Percentiles rank a stretch among this genome's conserved stretches.
phyloP scores from a whole-genome alignment of 179 eudicot species.

The Camellia oleifera region DNA sequence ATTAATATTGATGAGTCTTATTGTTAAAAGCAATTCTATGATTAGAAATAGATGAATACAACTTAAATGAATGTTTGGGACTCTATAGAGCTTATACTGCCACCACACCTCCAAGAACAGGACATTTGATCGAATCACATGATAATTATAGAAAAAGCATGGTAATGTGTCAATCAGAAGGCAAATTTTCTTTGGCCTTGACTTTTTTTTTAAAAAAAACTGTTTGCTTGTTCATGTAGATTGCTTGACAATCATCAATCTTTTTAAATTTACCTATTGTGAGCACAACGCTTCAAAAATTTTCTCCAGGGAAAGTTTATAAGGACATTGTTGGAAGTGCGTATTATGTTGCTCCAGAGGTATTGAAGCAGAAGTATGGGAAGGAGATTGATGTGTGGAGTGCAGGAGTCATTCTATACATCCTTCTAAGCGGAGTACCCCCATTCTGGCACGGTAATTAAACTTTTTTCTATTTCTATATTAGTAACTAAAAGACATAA shows the following conservation, averaged over 20 bases:
- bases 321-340: constrained; percentile 67
- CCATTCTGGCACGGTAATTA: constrained; percentile 75
- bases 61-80: background rate
- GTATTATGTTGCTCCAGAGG: constrained; percentile 77
- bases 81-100: background rate
- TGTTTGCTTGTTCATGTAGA: background rate
- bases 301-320: constrained; percentile 47
- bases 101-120: background rate
- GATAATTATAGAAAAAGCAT: background rate
- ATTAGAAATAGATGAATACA: constrained; percentile 2
- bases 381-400: constrained; percentile 87
- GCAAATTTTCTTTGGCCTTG: background rate
- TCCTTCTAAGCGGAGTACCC: constrained; percentile 73
- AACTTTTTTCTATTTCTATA: too few species aligned
- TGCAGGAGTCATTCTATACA: constrained; percentile 74
- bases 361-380: constrained; percentile 53
- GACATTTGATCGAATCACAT: background rate
- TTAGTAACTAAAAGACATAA: background rate
- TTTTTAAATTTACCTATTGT: background rate
- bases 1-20: background rate
- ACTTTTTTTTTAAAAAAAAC: background rate
- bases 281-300: background rate
- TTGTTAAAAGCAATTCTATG: background rate
- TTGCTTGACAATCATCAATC: background rate
- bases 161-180: background rate